Base-by-base conservation (phyloP, 2,329 filamentous ascomycete species). In the Chrysoporthe austroafricana region DNA sequence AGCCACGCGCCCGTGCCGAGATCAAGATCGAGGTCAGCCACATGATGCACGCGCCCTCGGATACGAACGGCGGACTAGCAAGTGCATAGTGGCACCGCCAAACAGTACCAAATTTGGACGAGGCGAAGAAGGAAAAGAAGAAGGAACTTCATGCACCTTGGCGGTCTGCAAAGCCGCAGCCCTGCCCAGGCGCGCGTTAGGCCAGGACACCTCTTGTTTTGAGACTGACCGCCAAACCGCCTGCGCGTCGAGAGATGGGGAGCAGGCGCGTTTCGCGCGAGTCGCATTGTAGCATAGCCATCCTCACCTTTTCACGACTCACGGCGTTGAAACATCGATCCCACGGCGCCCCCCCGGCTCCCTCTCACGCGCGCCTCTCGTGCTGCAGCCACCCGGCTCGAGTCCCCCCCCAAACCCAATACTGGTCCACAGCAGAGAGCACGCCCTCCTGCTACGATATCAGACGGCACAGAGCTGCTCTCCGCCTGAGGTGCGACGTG, bases 181-280 rank as follows among this genome's bases (percentile, higher is more conserved):
- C 46, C 21, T 16, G 21, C 5, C 4, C 50, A 54, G 21, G 50
- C 48, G 4, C 26, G 50, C 50, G 32, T 54, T 32, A 42, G 58
- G 43, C 39, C 58, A 26, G 58, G 58, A 61, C 48, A 16, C 42
- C 18, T 46, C 11, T 18, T 13, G 18, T 44, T 32, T 26, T 5
- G 26, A 36, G 4, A 5, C n/a, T 61, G 58, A 61, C 58, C 58
- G 58, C 58, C 58, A 61, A 44, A 61, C 58, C 58, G 58, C 58
- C 21, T 39, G 4, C n/a, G 18, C 16, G 21, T 44, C 36, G 36
- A 46, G 26, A 2, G 26, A 26, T 26, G 26, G 26, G 13, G 21
- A 21, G 36, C 13, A 46, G 44, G 58, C 58, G 43, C 58, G 58
- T 61, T 26, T 61, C 42, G 58, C 58, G 21, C 44, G 44, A 46